Evolutionary conservation across 2,329 filamentous ascomycete species (phyloP), one percentile per base, ranked within the genome.

Genomic region (Botrytis pseudocinerea): DNA sequence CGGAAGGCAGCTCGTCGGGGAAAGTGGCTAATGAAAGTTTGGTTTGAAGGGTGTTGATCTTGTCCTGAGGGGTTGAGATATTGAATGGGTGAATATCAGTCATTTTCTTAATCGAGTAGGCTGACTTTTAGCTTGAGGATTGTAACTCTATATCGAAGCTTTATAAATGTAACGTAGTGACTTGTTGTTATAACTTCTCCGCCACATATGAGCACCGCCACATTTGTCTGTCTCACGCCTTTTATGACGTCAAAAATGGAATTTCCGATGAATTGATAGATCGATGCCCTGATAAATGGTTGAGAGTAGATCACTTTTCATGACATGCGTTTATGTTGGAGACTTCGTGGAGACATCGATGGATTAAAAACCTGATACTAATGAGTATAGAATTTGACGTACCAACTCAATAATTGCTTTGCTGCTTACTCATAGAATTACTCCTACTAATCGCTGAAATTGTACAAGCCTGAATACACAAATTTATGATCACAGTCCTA

Each of bases 221-320:
- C 40, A 20, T n/a, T 2, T 40, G 4, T 44, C 14, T 54, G 48
- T 54, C 40, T 44, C 61, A 12, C 40, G 61, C 61, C 61, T 12
- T 63, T 63, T 22, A 22, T 63, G 40, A 63, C 61, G 61, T 63
- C 61, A 25, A 63, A 62, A 9, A 57, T 57, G 16, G 7, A n/a
- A 57, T 57, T 18, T 18, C n/a, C 28, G 14, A 28, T n/a, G 2
- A 5, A 57, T 32, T 57, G 14, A 57, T 25, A 18, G n/a, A 57
- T 57, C 28, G n/a, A 57, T 28, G 6, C 14, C n/a, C 51, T 57
- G 51, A 14, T 32, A 16, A 9, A 9, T 28, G 2, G 8, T 57
- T 32, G 51, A 18, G 7, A 28, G 51, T 4, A 57, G n/a, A 54
- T 32, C 10, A 9, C n/a, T 9, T 57, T n/a, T 28, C 2, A 28